Evolutionary conservation across 768 basidiomycete species (phyloP).

Genomic region (Hypholoma sublateritium): DNA sequence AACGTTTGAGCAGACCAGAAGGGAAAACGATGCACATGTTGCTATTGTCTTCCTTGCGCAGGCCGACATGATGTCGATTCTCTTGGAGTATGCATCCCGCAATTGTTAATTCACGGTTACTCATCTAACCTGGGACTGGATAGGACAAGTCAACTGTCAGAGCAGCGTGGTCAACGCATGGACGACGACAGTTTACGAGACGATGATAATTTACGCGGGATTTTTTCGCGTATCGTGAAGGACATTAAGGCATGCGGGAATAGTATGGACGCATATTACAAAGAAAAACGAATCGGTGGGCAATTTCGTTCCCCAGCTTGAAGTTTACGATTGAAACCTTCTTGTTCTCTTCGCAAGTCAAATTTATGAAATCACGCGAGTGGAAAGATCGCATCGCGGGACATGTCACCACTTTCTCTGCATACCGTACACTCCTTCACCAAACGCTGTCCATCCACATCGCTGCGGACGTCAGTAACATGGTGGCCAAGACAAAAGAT

Average conservation of each 20-base stretch:
- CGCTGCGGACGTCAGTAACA: conserved; percentile 9
- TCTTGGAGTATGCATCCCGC: background rate
- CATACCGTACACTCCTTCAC: conserved; percentile 11
- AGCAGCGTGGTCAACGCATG: background rate
- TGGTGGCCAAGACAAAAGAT: background rate
- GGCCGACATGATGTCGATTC: conserved; percentile 5
- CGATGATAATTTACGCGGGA: conserved; percentile 3
- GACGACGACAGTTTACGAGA: conserved; percentile 2
- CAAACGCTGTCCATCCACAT: conserved; percentile 13
- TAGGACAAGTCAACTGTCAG: conserved; percentile 4
- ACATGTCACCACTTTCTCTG: conserved; percentile 15
- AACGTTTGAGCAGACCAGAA: background rate
- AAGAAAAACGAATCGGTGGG: conserved; percentile 18
- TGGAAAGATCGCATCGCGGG: conserved; percentile 20
- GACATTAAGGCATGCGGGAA: conserved; percentile 20
- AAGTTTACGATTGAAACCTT: too few species aligned
- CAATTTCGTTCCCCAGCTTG: too few species aligned
- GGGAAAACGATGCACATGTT: conserved; percentile 5
- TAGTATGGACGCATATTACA: conserved; percentile 24
- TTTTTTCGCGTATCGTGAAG: conserved; percentile 3
- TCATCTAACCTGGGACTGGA: background rate
- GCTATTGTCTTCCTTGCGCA: conserved; percentile 3
- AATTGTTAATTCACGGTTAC: background rate
- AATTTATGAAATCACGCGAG: conserved; percentile 20
- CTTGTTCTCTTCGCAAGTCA: too few species aligned